phyloP scores from a whole-genome alignment of 1,139 yeast species.

The Diutina siamensis region DNA sequence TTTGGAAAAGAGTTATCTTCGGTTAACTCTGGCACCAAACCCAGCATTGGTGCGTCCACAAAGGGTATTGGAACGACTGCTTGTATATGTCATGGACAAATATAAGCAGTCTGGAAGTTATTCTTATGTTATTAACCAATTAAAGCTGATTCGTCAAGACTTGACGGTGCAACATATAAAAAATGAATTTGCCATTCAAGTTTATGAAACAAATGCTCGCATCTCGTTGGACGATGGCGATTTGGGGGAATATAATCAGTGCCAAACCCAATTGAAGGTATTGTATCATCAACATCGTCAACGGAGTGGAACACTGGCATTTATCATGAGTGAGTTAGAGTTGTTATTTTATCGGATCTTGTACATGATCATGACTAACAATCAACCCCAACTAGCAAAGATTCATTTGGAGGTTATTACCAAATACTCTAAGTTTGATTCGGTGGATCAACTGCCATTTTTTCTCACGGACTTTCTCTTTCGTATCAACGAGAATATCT shows the following conservation, averaged over 20 bases:
- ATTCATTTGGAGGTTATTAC: slow-evolving; percentile 7
- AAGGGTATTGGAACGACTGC: slow-evolving; percentile 44
- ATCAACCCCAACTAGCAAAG: slow-evolving; percentile 37
- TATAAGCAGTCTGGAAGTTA: slow-evolving; percentile 46
- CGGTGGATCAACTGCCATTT: background rate
- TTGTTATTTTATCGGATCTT: slow-evolving; percentile 67
- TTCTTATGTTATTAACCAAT: slow-evolving; percentile 75
- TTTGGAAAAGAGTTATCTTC: slow-evolving; percentile 66
- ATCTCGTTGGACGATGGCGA: slow-evolving; percentile 78
- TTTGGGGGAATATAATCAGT: slow-evolving; percentile 90
- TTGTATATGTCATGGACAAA: slow-evolving; percentile 42
- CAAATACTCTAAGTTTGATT: background rate
- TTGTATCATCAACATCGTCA: slow-evolving; percentile 25
- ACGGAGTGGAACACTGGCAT: slow-evolving; percentile 7
- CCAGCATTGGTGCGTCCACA: slow-evolving; percentile 76
- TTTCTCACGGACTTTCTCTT: background rate
- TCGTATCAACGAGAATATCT: background rate
- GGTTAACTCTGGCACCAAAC: slow-evolving; percentile 87
- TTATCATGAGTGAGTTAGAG: slow-evolving; percentile 33
- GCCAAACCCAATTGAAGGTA: slow-evolving; percentile 69
- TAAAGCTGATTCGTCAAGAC: slow-evolving; percentile 88
- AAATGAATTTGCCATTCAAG: slow-evolving; percentile 62
- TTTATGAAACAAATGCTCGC: slow-evolving; percentile 80
- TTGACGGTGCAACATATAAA: slow-evolving; percentile 84
- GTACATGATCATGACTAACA: slow-evolving; percentile 70